Base-by-base conservation (phyloP, 2,329 filamentous ascomycete genomes). In the Decorospora gaudefroyi region DNA sequence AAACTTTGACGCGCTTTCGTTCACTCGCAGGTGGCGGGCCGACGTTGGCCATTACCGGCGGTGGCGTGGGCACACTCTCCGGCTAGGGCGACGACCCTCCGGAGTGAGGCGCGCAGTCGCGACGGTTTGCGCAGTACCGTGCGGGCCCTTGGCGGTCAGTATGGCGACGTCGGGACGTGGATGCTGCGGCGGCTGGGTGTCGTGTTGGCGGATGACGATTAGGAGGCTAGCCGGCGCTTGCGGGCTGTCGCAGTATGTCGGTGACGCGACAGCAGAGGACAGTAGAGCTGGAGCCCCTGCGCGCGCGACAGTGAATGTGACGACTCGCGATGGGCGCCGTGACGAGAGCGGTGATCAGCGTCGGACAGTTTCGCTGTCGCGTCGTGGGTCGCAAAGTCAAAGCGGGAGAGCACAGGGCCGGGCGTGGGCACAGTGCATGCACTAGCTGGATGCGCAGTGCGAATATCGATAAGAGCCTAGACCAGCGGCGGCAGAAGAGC, bases 1-100 rank as follows among this genome's bases (percentile, higher is more conserved):
- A 99, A 70, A 99, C 93, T 79, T 99, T 99, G 74, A 97, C 93
- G 79, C 93, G 76, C 68, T 77, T 78, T 65, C 74, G 74, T 64
- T 78, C 75, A 61, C 74, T 76, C 57, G 73, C 68, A 53, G 74
- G 72, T 59, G 72, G 68, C 53, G 71, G 63, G 58, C 67, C 70
- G 46, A 42, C 32, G 46, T 32, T 39, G 39, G 46, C 42, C 46
- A 49, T 49, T 35, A 22, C 42, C 44, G 46, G 42, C 33, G 16
- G 26, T 29, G 32, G 42, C 22, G 36, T 41, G 23, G 33, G 32
- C 13, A 39, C 36, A 65, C 65, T 64, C 65, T 69, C 67, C 64
- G 61, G 46, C 42, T 41, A 40, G 46, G 42, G 42, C 42, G 29
- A 18, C 18, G 19, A 41, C 46, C 46, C 46, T 49, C 46, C 46